Evolutionary conservation across 345 rosid species (phyloP), one percentile per base, ranked within the genome.

Genomic region (Streptanthus diversifolius): DNA sequence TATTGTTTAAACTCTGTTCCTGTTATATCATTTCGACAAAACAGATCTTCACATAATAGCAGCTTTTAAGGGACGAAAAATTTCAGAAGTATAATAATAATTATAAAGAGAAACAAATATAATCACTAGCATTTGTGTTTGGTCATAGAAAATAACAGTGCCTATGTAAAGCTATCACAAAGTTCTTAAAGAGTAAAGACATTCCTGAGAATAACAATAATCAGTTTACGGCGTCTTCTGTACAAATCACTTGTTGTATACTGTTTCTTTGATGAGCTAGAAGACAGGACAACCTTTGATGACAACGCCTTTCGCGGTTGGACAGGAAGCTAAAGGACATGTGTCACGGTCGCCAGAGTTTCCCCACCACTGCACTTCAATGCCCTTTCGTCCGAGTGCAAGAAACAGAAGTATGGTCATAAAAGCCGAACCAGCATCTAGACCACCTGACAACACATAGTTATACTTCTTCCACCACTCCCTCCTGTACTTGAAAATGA

Each of bases 391-490:
- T 59, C 82, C 83, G 11, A 88, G 81, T 25, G 85, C 63, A 5
- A 90, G 48, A 63, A 87, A 90, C 48, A 92, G 17, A 65, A 92
- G 63, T 13, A 92, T 63, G 0, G 90, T 79, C 88, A 87, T 85
- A 68, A 90, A 90, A 1, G 98, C 95, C 0, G 88, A 83, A 37
- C 96, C 93, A 2, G 95, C 95, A 61, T 90, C 98, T 25, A 90
- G 83, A 1, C 95, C 96, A 11, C 91, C 96, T 0, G 93, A 87
- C 47, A 88, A 77, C n/a, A 92, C 81, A 7, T 92, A 92, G 69
- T 88, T 92, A 82, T 88, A 85, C 30, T 90, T 81, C 54, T 71
- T 85, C 96, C 96, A 92, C 83, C 83, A 76, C n/a, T 76, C 73
- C 5, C 83, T 85, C 35, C 72, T 44, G 59, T 84, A 81, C 44